Base-by-base conservation (phyloP, 2,329 filamentous ascomycete species). In the Venturia nashicola region DNA sequence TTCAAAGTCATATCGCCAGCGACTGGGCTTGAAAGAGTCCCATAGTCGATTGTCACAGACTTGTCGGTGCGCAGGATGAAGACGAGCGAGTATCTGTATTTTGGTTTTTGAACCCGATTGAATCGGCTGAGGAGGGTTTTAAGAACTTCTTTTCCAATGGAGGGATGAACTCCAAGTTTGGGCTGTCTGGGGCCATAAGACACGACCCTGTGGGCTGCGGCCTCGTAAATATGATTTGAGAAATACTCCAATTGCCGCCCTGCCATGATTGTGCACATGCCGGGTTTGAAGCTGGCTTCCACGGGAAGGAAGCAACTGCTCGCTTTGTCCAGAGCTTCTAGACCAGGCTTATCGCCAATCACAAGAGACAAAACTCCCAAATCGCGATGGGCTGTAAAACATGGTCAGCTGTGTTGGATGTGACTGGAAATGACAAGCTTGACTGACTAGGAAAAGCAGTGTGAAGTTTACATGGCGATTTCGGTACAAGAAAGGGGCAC, bases 61-160 rank as follows among this genome's bases (percentile, higher is more conserved):
- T 72, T 70, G 65, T 74, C 70, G 5, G 73, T 72, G 3, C 74
- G 67, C 14, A 75, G 66, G 6, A 75, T 72, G 62, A 75, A 75
- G 0, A 75, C 73, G 23, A 75, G 72, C 3, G 70, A 72, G 64
- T 70, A 72, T 16, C 74, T 66, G 59, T 75, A 74, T 14, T 63
- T 68, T 32, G 65, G 64, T 5, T 66, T 62, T 36, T 57, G 27
- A 11, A 34, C 20, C 5, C 51, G 51, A 57, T 57, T 5, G 27
- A n/a, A 36, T 57, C 27, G 51, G 32, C 51, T 11, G 1, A 34
- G 51, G 5, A 36, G 18, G 27, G 5, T 14, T 51, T 12, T 43
- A 12, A 59, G 3, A 14, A 46, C 12, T 44, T 39, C 11, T 14
- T 44, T 42, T 18, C 8, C 11, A 14, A 16, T 40, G 27, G 43